These are phyloP conservation scores for Amanita rubescens DNA, from an alignment of 768 basidiomycete species.

Conservation along the genomic window DNA sequence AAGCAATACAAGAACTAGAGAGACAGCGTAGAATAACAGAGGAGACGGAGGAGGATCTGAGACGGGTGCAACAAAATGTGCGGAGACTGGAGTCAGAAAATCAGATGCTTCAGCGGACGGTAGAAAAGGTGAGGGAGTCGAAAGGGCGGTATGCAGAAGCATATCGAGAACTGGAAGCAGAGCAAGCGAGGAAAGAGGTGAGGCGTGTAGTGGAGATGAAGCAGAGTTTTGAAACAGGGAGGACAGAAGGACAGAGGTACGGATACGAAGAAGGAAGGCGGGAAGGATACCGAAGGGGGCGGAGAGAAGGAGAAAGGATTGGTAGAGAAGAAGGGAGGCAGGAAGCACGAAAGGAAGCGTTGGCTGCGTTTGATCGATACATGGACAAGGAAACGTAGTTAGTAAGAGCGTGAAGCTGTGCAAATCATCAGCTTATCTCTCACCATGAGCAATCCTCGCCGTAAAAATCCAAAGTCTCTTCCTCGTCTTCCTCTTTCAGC, in stretches of 20 bases:
- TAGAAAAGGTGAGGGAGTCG: constrained; percentile 30
- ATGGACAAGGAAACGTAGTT: constrained; percentile 35
- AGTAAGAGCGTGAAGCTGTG: not conserved
- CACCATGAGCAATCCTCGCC: constrained; percentile 28
- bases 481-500: constrained; percentile 72
- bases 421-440: too few relatives aligned
- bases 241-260: constrained; percentile 33
- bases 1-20: constrained; percentile 32
- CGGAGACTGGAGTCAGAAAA: constrained; percentile 25
- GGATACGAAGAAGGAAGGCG: constrained; percentile 33
- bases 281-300: constrained; percentile 36
- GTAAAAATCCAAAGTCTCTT: constrained; percentile 56
- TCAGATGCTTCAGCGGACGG: constrained; percentile 15
- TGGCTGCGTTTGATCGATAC: constrained; percentile 54
- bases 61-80: constrained; percentile 27
- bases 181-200: constrained; percentile 36
- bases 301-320: constrained; percentile 35
- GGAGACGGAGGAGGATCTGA: constrained; percentile 35
- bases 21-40: constrained; percentile 41
- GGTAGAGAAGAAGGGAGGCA: constrained; percentile 36
- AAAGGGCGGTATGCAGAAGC: constrained; percentile 23
- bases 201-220: constrained; percentile 31
- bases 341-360: constrained; percentile 45
- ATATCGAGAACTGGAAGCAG: constrained; percentile 37
- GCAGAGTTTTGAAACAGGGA: constrained; percentile 36